Conservation (phyloP, 2,329 filamentous ascomycete genomes). For the Emergomyces africanus region DNA sequence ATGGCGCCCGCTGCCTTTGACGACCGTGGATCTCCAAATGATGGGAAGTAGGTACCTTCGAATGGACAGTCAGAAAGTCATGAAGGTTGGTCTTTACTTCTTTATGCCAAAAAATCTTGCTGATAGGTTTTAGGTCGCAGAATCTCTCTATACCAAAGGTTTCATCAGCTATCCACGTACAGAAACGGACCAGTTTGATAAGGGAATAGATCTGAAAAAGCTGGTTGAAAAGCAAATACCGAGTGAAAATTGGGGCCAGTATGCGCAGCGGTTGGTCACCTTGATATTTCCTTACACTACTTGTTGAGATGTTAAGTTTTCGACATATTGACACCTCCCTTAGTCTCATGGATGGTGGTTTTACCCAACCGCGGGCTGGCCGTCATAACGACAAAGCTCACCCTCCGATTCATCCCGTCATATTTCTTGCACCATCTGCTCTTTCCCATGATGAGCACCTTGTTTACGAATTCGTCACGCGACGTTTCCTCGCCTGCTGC, state of each 20-base stretch:
- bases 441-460: slow-evolving; percentile 56
- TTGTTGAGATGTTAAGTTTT: not conserved
- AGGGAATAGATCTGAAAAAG: slow-evolving; percentile 67
- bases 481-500: slow-evolving; percentile 89
- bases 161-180: slow-evolving; percentile 97
- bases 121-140: slow-evolving; percentile 43
- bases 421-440: slow-evolving; percentile 54
- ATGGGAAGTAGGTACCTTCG: slow-evolving; percentile 77
- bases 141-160: slow-evolving; percentile 79
- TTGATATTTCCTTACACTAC: not conserved
- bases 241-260: slow-evolving; percentile 64
- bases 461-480: slow-evolving; percentile 84
- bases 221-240: slow-evolving; percentile 75
- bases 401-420: slow-evolving; percentile 90
- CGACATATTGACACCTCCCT: slow-evolving; percentile 2
- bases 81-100: slow-evolving; percentile 44
- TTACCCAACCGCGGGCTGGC: slow-evolving; percentile 69
- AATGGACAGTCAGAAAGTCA: slow-evolving; percentile 84
- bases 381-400: slow-evolving; percentile 92
- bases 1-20: slow-evolving; percentile 85
- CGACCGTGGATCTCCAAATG: slow-evolving; percentile 93
- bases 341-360: slow-evolving; percentile 58
- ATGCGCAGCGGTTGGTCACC: slow-evolving; percentile 50
- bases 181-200: slow-evolving; percentile 91
- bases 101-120: not conserved